These are phyloP conservation scores for Wickerhamomyces sp. DNA, from an alignment of 1,139 yeast species.

Conservation along the genomic window DNA sequence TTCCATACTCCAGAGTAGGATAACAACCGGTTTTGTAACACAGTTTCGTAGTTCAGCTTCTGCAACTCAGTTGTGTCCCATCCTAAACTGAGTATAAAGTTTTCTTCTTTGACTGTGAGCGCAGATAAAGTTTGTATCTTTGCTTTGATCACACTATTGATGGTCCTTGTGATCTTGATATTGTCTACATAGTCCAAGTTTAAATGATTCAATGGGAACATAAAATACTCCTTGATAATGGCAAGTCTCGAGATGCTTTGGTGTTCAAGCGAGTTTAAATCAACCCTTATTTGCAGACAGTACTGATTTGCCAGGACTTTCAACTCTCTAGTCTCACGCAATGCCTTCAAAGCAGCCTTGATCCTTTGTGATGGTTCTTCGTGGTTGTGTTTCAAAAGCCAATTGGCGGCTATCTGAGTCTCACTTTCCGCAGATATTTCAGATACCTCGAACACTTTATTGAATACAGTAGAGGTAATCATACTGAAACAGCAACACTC, in stretches of 20 bases:
- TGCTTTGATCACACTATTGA: conserved; percentile 15
- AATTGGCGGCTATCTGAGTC: conserved; percentile 15
- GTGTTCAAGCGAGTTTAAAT: conserved; percentile 4
- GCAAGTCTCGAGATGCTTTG: conserved; percentile 6
- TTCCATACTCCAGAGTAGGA: conserved; percentile 17
- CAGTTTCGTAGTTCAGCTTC: conserved; percentile 8
- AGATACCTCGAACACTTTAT: conserved; percentile 10
- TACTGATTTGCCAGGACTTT: conserved; percentile 11
- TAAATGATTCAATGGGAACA: conserved; percentile 17
- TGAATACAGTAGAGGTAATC: conserved; percentile 1
- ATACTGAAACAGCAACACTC: too few relatives aligned
- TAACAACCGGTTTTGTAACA: conserved; percentile 3
- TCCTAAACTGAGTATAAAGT: conserved; percentile 13
- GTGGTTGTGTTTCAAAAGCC: conserved; percentile 20
- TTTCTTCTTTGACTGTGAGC: conserved; percentile 7
- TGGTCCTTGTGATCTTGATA: conserved; percentile 12
- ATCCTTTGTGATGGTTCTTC: conserved; percentile 21
- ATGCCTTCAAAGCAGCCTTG: conserved; percentile 15
- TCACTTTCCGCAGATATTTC: conserved; percentile 18
- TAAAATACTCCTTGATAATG: conserved; percentile 15
- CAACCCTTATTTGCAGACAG: conserved; percentile 11
- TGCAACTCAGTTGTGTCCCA: conserved; percentile 13
- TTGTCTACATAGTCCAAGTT: conserved; percentile 11
- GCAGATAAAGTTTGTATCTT: conserved; percentile 4
- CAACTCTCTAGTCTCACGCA: conserved; percentile 6